Conservation (phyloP, 768 basidiomycete species). For the Pleurotus cornucopiae region DNA sequence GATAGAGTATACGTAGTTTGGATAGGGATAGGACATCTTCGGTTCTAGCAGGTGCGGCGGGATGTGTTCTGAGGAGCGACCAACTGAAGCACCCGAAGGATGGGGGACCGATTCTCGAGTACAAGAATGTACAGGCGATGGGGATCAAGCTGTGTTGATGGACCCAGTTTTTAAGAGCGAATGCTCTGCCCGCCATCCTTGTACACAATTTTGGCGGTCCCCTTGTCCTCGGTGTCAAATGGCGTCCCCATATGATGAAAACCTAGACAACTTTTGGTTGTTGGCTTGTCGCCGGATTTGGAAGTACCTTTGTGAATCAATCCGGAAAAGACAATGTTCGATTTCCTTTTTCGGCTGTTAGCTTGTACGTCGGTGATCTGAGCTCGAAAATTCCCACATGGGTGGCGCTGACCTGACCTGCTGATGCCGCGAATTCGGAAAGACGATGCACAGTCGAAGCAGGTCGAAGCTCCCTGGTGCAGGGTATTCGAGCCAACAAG, state of each 20-base stretch:
- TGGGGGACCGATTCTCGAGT: slow-evolving; percentile 20
- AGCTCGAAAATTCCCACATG: slow-evolving; percentile 1
- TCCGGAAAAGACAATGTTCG: slow-evolving; percentile 5
- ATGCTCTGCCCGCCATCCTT: slow-evolving; percentile 27
- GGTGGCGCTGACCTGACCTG: neutral
- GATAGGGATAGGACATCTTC: slow-evolving; percentile 34
- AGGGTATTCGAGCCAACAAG: neutral
- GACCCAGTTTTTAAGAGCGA: slow-evolving; percentile 32
- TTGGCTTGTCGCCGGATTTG: slow-evolving; percentile 11
- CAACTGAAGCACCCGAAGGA: slow-evolving; percentile 15
- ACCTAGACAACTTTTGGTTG: slow-evolving; percentile 3
- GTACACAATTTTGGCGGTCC: slow-evolving; percentile 38
- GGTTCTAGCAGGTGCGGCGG: slow-evolving; percentile 1
- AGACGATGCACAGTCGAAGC: neutral
- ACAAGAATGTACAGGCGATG: slow-evolving; percentile 27
- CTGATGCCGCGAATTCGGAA: neutral
- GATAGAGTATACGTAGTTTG: slow-evolving; percentile 41
- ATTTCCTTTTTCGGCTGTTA: neutral
- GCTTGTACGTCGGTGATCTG: slow-evolving; percentile 4
- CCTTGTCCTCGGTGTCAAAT: slow-evolving; percentile 30
- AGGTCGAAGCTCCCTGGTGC: neutral
- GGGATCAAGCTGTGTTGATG: slow-evolving; percentile 18
- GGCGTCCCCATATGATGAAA: slow-evolving; percentile 12
- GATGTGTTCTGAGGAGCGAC: slow-evolving; percentile 13
- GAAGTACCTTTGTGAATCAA: slow-evolving; percentile 15